Evolutionary conservation across 1,139 yeast genomes (phyloP), one percentile per base, ranked within the genome.

Genomic region (Debaryomyces fabryi): DNA sequence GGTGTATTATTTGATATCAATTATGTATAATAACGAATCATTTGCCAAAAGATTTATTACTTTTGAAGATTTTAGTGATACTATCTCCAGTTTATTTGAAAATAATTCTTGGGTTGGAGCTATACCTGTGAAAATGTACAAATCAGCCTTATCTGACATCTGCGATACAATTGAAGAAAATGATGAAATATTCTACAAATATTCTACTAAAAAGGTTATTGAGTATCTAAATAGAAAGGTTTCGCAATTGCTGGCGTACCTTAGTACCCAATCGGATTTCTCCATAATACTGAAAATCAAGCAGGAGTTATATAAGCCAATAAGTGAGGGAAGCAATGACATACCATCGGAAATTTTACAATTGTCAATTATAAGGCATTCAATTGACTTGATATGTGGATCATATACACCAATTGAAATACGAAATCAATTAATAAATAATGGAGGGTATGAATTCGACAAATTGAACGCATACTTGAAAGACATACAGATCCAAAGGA

Each of bases 51-150:
- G 83, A 30, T 74, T 69, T 53, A 68, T 77, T 25, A 68, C 80
- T 0, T 55, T 70, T 13, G 84, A 82, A 33, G 86, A 82, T 55
- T 56, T 82, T 3, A 55, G 71, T 15, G 88, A 83, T 54, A 61
- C 64, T 15, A 54, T 79, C 30, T 58, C 56, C 5, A 49, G 55
- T 32, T 16, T 46, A 6, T 51, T 58, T 32, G 60, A 58, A 2
- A 55, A 60, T 0, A 58, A 61, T 5, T 63, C 59, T 2, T 62
- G 79, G 56, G 53, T 55, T 2, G 57, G 55, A 10, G 50, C 53
- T 9, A 40, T 79, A 10, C 67, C 74, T 0, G 59, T 61, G 34
- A 43, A 35, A 1, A 21, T 61, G 6, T 54, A 74, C 6, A 49
- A 54, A 23, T 39, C 42, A 0, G 57, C 68, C 2, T 54, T 83